Evolutionary conservation across 108 stramenopile species (phyloP), one percentile per base, ranked within the genome.

Genomic region (Hondaea fermentalgiana): DNA sequence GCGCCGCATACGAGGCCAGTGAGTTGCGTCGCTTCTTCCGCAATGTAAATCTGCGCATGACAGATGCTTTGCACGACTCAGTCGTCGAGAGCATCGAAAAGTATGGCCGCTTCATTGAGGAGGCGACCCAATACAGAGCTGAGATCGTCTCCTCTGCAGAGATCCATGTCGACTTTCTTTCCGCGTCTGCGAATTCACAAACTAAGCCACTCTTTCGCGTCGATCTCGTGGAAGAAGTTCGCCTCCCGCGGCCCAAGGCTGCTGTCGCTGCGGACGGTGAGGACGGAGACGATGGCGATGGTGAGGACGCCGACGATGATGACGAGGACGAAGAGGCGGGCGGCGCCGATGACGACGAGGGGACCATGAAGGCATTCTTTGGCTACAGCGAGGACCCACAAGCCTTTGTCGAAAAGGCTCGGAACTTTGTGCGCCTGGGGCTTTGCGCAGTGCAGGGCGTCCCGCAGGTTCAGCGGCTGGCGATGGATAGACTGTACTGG

Each of bases 401-500:
- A 60, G 21, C 51, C 89, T 69, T 76, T 21, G 17, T 72, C 43
- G 64, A n/a, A 6, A 47, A 57, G 49, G 83, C 44, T 55, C 83
- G 49, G 55, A 59, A 57, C 76, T 76, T 83, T 83, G 35, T 44
- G 35, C 51, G 53, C 59, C 72, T 58, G 49, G 60, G 60, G 28
- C 0, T 91, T 53, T 44, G 92, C 29, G 16, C 88, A 43, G 47
- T 91, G 29, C 45, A 51, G 35, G 83, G 88, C 45, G 76, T 94
- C 60, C 71, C 49, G n/a, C 94, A 94, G 69, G 87, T 94, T 10
- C 94, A 95, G 87, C 64, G 92, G 45, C 93, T 83, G 55, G 93
- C 94, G n/a, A 93, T 94, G 93, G 92, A 94, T 25, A 87, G 92
- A 0, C 90, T 95, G 16, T 93, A 93, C 87, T 94, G 93, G 91